Conservation (phyloP, 177 flowering plant species). For the Vitis hybrid region DNA sequence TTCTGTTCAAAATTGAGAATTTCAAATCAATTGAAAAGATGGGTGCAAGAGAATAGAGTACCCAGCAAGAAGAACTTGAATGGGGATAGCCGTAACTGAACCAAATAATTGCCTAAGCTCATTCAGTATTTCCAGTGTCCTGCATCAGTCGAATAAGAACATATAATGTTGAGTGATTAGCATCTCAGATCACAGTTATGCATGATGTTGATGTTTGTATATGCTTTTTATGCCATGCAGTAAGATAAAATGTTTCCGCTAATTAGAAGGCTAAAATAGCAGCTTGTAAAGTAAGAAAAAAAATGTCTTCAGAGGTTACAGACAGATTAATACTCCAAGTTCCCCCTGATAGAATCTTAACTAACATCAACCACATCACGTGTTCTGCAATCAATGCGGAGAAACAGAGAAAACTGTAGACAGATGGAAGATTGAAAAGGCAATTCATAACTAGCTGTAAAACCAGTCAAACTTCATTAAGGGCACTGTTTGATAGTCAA, state of each 20-base stretch:
- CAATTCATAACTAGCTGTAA: too few species aligned
- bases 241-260: background rate
- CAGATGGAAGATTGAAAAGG: too few species aligned
- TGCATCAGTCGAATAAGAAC: conserved; percentile 23
- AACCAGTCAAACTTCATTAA: too few species aligned
- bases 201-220: background rate
- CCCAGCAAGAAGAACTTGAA: conserved; percentile 77
- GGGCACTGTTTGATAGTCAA: too few species aligned
- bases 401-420: too few species aligned
- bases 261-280: too few species aligned
- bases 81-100: conserved; percentile 55
- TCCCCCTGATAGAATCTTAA: too few species aligned
- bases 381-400: too few species aligned
- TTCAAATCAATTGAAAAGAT: background rate
- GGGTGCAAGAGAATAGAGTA: conserved; percentile 22
- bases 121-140: conserved; percentile 57
- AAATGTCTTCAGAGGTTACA: too few species aligned
- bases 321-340: too few species aligned
- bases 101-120: conserved; percentile 52
- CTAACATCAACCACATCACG: too few species aligned
- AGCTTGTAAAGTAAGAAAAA: too few species aligned
- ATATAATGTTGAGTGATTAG: background rate
- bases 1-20: background rate
- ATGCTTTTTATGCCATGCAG: background rate
- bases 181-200: background rate